Evolutionary conservation across 2,329 filamentous ascomycete species (phyloP).

Genomic region (Bretziella fagacearum): DNA sequence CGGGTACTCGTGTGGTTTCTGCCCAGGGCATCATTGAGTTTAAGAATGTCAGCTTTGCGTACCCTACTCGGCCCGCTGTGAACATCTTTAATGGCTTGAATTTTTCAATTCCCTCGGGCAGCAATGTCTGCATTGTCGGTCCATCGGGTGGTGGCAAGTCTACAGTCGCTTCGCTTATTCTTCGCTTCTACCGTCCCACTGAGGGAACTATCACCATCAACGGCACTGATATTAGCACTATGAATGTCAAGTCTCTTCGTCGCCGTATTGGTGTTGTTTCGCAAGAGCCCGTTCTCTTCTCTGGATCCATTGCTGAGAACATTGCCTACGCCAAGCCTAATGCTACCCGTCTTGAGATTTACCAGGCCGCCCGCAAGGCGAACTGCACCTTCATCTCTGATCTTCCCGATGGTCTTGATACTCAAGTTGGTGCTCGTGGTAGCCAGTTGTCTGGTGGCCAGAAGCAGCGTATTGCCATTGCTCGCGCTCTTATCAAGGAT

Average conservation of each 20-base stretch:
- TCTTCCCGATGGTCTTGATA: constrained; percentile 90
- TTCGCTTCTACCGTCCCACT: constrained; percentile 80
- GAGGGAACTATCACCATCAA: constrained; percentile 65
- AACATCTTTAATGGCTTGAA: constrained; percentile 75
- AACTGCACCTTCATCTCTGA: constrained; percentile 96
- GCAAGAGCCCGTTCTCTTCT: constrained; percentile 88
- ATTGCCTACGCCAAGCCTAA: constrained; percentile 79
- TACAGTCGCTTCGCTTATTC: constrained; percentile 77
- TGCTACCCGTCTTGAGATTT: constrained; percentile 64
- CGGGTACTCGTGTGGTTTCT: constrained; percentile 60
- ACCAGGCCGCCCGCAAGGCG: constrained; percentile 72
- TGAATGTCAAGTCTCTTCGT: constrained; percentile 88
- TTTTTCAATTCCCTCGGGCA: constrained; percentile 84
- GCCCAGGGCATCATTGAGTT: constrained; percentile 84
- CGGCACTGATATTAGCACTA: constrained; percentile 60
- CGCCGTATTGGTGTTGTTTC: constrained; percentile 88
- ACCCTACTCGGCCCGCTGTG: constrained; percentile 84
- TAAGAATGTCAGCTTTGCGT: constrained; percentile 69
- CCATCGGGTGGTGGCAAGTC: constrained; percentile 94
- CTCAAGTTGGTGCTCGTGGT: constrained; percentile 77
- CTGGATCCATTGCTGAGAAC: constrained; percentile 69
- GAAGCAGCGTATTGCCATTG: constrained; percentile 95
- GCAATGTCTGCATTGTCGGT: constrained; percentile 90
- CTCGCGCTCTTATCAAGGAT: constrained; percentile 81
- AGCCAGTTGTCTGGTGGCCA: constrained; percentile 91